Base-by-base conservation (phyloP, 345 rosid genomes). In the Euphorbia tirucalli region DNA sequence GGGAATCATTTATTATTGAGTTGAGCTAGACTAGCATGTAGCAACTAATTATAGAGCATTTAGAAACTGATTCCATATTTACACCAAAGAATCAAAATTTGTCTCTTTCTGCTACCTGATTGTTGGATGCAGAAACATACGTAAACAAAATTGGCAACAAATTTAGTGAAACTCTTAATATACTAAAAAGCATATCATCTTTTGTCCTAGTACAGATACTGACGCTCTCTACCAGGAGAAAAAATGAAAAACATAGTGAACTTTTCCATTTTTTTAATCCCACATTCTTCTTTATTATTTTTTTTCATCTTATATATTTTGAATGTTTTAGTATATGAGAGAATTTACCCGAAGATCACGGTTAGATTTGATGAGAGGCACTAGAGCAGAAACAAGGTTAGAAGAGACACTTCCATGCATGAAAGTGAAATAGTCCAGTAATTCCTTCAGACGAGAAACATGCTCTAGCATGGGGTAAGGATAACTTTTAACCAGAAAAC, bases 391-490 rank as follows among this genome's bases (percentile, higher is more conserved):
- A 72, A 90, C 87, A 70, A 90, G 86, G 77, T 22, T 68, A 77
- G 88, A 71, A 66, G 96, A 87, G 66, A 88, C 83, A 71, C 78
- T 83, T 58, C 87, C 86, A 74, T 87, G 46, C 86, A 87, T 86
- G 77, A 82, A 85, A 78, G 88, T 78, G 83, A 90, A 90, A 76
- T 90, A 90, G 84, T 92, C 97, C 82, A 92, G 68, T 77, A 92
- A 79, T 74, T 92, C 97, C 84, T 92, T 92, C 82, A 90, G 78
- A 63, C 87, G 90, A 28, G 90, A 75, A 60, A 86, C 79, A 77
- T 80, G 87, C 75, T 90, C 96, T 86, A 86, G 49, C 88, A 92
- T 79, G 2, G 81, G 80, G 75, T 79, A 83, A 62, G 93, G 87
- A 81, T 86, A 83, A 78, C 78, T 79, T 75, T 54, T 85, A 66